Evolutionary conservation across 73 alveolate species (phyloP), one percentile per base, ranked within the genome.

Genomic region (Tetrahymena elliotti): DNA sequence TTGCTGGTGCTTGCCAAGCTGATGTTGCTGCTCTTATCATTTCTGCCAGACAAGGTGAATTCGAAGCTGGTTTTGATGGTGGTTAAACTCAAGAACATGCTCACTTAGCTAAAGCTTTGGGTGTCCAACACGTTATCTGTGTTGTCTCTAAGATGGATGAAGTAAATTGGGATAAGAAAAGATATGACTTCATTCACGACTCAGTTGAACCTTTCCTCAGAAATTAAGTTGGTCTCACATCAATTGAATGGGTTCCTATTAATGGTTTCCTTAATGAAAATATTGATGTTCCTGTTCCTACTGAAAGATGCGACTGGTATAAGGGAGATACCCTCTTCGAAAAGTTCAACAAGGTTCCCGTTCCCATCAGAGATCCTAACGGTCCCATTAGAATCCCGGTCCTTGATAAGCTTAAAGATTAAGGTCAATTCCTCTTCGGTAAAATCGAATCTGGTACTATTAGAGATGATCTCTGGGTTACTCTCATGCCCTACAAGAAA

Each of bases 51-150:
- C 98, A 97, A 96, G 99, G 99, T 40, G 99, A 99, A 97, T 99
- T 99, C 96, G 99, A 99, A 96, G 96, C 99, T 4, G 99, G 99
- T 36, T 99, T 99, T 96, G 99, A 99, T 94, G 99, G 99, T 31
- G 99, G 99, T n/a, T 98, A 99, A 84, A 99, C 99, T 93, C 97
- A 99, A 93, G 99, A 99, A 96, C 99, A 99, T 96, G 99, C 99
- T 38, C 95, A 98, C 96, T 98, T 99, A 39, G 99, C 99, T 92
- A 99, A 98, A 95, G 97, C 99, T 31, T 97, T 99, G 24, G 99
- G 99, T 5, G 99, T 99, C 39, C 96, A 96, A 84, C 97, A 98
- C 95, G 96, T 99, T 88, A 97, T 99, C 10, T 98, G 99, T 40
- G 97, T 99, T 94, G 98, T 99, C 83, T 99, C 99, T 98, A 99